Base-by-base conservation (phyloP, 2,329 filamentous ascomycete genomes). In the Ophiosphaerella narmari region DNA sequence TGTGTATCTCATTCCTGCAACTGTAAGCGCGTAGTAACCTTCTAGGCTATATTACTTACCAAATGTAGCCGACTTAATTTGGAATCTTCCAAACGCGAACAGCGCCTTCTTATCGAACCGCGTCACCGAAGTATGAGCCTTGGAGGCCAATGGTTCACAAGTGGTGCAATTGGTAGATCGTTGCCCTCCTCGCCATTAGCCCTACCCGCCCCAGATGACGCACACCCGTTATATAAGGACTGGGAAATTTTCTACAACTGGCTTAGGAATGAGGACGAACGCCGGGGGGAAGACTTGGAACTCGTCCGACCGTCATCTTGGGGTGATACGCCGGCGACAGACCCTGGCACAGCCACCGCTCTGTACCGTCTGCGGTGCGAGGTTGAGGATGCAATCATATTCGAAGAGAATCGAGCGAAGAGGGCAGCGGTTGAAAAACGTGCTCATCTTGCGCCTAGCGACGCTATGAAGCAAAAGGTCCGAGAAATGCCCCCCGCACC, bases 391-490 rank as follows among this genome's bases (percentile, higher is more conserved):
- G 66, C 66, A 3, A 64, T 70, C 7, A 39, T 62, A 16, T 59
- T 71, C 8, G 62, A 67, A 42, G 67, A 71, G 38, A 71, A 70
- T 37, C 63, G 65, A 9, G 57, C 57, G 33, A 71, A 71, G 49
- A 48, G 67, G 11, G 46, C 53, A 1, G 61, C 62, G 7, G 52
- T 58, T 1, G 67, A 65, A 21, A 59, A 54, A 35, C 54, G 65
- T 16, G 59, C 62, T 7, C 62, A 63, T 37, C 57, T 71, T n/a
- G 55, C 55, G 2, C 67, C 66, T 6, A 68, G 63, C 38, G 63
- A 68, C 43, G 62, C 66, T 7, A 57, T 67, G 31, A 58, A 62
- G n/a, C 57, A 60, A 39, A 59, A 67, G 39, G 50, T 71, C 12
- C 53, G 48, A 39, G 58, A 57, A 33, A 59, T 70, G 49, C 63